A percentile compares a stretch with the other conserved stretches of the same genome.
Conservation (phyloP, 1,284 basidiomycete genomes). For the Meira nashicola region DNA sequence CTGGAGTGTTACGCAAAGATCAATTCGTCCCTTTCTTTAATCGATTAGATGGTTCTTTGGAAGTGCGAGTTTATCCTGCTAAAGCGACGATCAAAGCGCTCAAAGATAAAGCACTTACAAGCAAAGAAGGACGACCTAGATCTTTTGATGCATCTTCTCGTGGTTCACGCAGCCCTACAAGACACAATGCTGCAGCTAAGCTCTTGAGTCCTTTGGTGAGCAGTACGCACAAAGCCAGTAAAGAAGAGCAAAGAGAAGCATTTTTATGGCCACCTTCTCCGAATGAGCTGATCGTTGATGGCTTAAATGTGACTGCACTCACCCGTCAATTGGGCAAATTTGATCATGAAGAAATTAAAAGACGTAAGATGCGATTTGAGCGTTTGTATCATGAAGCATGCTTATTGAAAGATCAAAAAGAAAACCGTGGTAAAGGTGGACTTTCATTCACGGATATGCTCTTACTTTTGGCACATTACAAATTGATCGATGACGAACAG, state of each 20-base stretch:
- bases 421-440: constrained; percentile 60
- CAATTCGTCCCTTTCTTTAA: constrained; percentile 73
- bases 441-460: constrained; percentile 92
- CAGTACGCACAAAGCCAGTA: not conserved
- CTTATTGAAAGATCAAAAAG: constrained; percentile 59
- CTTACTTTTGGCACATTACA: constrained; percentile 80
- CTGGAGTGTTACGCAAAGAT: constrained; percentile 69
- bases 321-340: constrained; percentile 18
- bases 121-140: not conserved
- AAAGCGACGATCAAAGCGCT: constrained; percentile 25
- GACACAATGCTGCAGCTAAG: not conserved
- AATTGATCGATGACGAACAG: constrained; percentile 72
- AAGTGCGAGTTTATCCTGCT: constrained; percentile 37
- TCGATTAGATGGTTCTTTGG: constrained; percentile 37
- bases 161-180: not conserved
- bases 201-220: not conserved
- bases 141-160: not conserved
- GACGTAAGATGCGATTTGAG: constrained; percentile 41
- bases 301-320: constrained; percentile 29
- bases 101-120: not conserved
- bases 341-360: constrained; percentile 31
- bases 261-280: constrained; percentile 17
- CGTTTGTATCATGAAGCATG: constrained; percentile 46
- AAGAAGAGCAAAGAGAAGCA: not conserved
- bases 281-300: constrained; percentile 12